Conservation (phyloP, 2,329 filamentous ascomycete species). For the Diaporthe capsici region DNA sequence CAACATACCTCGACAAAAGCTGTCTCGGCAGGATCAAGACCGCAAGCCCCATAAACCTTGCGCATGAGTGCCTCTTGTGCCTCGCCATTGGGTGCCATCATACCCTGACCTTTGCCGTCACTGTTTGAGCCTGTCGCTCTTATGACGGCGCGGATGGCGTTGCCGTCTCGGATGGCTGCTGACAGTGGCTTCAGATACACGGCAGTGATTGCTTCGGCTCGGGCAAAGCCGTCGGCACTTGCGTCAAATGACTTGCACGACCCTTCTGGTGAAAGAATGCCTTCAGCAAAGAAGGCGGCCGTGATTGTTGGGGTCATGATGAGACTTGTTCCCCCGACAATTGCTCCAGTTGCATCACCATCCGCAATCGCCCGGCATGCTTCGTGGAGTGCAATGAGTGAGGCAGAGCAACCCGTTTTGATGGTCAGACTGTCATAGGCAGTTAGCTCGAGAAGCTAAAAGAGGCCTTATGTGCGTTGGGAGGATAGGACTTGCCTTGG, state of each 20-base stretch:
- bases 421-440: neutral
- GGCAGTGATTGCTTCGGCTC: neutral
- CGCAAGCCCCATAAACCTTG: neutral
- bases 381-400: conserved; percentile 3
- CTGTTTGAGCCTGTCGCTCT: neutral
- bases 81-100: neutral
- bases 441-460: neutral
- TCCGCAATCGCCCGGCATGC: neutral
- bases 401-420: conserved; percentile 5
- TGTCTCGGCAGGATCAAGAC: neutral
- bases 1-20: neutral
- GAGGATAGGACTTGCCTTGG: neutral
- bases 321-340: neutral
- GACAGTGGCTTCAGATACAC: neutral
- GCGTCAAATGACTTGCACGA: neutral
- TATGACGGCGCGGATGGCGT: neutral
- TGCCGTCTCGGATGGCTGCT: neutral
- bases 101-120: neutral
- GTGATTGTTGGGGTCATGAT: conserved; percentile 9
- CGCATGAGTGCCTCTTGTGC: conserved; percentile 1
- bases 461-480: neutral
- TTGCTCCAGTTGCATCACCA: conserved; percentile 1
- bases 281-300: conserved; percentile 11
- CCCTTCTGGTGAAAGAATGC: neutral
- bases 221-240: neutral